Base-by-base conservation (phyloP, 2,329 filamentous ascomycete genomes). In the Penicillium sp. region DNA sequence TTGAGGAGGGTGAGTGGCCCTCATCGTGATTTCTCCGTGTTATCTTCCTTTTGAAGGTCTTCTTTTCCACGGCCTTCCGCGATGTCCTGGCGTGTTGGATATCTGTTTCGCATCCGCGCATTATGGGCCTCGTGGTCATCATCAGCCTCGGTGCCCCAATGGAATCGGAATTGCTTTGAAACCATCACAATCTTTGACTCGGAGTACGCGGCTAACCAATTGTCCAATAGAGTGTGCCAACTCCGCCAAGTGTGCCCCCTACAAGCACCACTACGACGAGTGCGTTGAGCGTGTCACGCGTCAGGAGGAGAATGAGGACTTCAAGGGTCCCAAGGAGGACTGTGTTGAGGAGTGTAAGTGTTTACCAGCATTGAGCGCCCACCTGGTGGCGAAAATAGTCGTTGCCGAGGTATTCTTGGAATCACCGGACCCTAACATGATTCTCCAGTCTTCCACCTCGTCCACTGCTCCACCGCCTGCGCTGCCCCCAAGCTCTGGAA, bases 291-390 rank as follows among this genome's bases (percentile, higher is more conserved):
- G 93, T 64, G 93, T 98, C 61, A 88, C 84, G 51, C 73, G 58
- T 63, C 72, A 79, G 67, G 69, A 77, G 62, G 82, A 89, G 65
- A 81, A 85, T 61, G 80, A 85, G 56, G 82, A 85, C 62, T 78
- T 79, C 73, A 82, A 84, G 74, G 84, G 77, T 46, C 76, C 84
- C 63, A 83, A 87, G 65, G 93, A 98, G 81, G 90, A 97, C 77
- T 98, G 93, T 66, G 89, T 97, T 60, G 93, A 98, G 79, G 93
- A 98, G 79, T 98, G 93, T 97, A 86, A 74, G 90, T 82, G 40
- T 14, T 32, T 23, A 20, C 26, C 16, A 23, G 20, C 23, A 22
- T 31, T 6, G 8, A n/a, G 18, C 14, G 18, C 7, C 11, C 28
- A 23, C 28, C 4, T 34, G 22, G 22, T 29, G 11, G 8, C 9